phyloP scores from a whole-genome alignment of 23 red algal species.

The Cyanidioschyzon merolae region DNA sequence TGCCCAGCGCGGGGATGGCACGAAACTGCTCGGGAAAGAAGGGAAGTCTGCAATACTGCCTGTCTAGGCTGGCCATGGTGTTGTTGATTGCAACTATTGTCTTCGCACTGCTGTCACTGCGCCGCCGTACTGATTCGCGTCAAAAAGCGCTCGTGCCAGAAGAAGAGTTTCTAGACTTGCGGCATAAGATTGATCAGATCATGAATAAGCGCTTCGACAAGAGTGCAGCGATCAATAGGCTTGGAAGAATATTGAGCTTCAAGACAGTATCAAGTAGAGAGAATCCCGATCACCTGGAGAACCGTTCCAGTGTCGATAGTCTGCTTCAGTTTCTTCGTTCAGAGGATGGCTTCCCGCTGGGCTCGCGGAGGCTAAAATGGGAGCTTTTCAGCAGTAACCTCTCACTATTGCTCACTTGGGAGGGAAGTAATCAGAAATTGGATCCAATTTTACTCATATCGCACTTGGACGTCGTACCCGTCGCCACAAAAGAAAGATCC shows the following conservation, averaged over 20 bases:
- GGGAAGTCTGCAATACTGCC: too few species aligned
- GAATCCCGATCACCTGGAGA: neutral
- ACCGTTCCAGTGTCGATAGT: neutral
- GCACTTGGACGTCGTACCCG: constrained; percentile 7
- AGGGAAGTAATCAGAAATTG: neutral
- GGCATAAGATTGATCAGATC: neutral
- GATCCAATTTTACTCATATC: constrained; percentile 2
- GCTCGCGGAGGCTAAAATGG: neutral
- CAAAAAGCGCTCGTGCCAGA: neutral
- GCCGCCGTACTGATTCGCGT: too few species aligned
- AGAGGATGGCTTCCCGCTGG: neutral
- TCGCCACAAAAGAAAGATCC: neutral
- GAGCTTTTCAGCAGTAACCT: neutral
- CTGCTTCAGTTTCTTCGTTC: neutral
- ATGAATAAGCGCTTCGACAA: neutral
- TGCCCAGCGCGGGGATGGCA: too few species aligned
- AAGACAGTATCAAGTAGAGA: neutral
- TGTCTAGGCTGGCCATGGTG: too few species aligned
- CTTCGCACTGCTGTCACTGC: too few species aligned
- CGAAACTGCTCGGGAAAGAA: too few species aligned
- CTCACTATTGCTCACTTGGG: neutral
- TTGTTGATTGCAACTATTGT: too few species aligned
- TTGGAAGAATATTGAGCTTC: neutral
- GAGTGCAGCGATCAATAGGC: neutral
- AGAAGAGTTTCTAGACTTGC: neutral